Evolutionary conservation across 768 basidiomycete species (phyloP).

Genomic region (Myochromella boudieri): DNA sequence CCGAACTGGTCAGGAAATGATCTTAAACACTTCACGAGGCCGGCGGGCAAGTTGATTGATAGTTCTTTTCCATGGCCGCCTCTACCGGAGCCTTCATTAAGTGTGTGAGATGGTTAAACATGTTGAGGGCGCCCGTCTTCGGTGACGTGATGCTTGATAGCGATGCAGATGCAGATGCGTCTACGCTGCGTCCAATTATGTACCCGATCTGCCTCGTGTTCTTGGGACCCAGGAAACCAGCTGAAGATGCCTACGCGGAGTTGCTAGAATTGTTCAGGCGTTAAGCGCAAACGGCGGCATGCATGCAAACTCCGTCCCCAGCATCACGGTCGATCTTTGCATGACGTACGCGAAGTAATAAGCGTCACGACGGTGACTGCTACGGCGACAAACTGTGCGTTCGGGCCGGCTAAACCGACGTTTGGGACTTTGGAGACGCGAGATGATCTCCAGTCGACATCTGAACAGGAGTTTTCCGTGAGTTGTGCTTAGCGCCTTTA

Average conservation of each 20-base stretch:
- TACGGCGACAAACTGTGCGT: conserved; percentile 1
- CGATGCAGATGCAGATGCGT: conserved; percentile 13
- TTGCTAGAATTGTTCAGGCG: not conserved
- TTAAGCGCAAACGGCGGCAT: conserved; percentile 4
- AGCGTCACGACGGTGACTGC: conserved; percentile 14
- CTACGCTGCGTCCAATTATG: conserved; percentile 5
- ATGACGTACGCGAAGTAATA: conserved; percentile 6
- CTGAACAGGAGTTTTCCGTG: conserved; percentile 9
- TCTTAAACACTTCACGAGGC: conserved; percentile 3
- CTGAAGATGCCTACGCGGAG: conserved; percentile 6
- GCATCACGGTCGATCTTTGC: not conserved
- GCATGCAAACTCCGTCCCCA: conserved; percentile 9
- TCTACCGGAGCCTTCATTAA: conserved; percentile 12
- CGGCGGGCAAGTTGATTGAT: conserved; percentile 5
- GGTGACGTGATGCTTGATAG: conserved; percentile 23
- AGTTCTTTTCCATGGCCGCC: conserved; percentile 12
- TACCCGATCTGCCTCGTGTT: conserved; percentile 11
- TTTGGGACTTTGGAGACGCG: not conserved
- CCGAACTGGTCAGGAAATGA: conserved; percentile 8
- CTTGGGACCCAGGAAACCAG: conserved; percentile 5
- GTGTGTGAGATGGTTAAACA: conserved; percentile 5
- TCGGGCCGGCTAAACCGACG: conserved; percentile 14
- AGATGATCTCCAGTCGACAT: conserved; percentile 11
- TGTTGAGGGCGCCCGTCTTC: conserved; percentile 17
- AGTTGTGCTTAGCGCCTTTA: conserved; percentile 10